Conservation (phyloP, 2,329 filamentous ascomycete species). For the Pestalotiopsis sp. region DNA sequence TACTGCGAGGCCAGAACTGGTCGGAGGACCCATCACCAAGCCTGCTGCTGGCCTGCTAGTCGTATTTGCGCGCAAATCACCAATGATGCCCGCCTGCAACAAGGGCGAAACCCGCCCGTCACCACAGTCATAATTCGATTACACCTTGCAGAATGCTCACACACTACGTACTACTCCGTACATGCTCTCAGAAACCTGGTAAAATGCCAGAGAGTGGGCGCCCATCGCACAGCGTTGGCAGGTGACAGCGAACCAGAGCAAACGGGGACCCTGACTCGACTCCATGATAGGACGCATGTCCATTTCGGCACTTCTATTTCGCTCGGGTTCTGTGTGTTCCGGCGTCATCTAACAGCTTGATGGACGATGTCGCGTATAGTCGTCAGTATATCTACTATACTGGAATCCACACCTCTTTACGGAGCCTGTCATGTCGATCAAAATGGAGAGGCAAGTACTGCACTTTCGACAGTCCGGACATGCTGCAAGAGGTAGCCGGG, state of each 20-base stretch:
- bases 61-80: neutral
- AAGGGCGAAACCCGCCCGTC: neutral
- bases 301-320: constrained; percentile 2
- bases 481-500: neutral
- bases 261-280: neutral
- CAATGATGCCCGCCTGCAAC: neutral
- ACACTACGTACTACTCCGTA: neutral
- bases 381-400: neutral
- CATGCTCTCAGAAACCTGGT: neutral
- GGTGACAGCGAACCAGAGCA: constrained; percentile 1
- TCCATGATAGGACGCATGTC: neutral
- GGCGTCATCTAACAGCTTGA: neutral
- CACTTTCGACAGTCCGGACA: neutral
- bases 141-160: neutral
- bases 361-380: neutral
- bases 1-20: constrained; percentile 8
- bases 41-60: neutral
- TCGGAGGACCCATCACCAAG: constrained; percentile 3
- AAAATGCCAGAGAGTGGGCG: neutral
- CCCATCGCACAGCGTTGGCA: neutral
- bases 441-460: neutral
- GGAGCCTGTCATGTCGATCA: neutral
- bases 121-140: neutral
- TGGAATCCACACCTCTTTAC: neutral
- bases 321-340: neutral